Base-by-base conservation (phyloP, 2,329 filamentous ascomycete species). In the Nemania sp. region DNA sequence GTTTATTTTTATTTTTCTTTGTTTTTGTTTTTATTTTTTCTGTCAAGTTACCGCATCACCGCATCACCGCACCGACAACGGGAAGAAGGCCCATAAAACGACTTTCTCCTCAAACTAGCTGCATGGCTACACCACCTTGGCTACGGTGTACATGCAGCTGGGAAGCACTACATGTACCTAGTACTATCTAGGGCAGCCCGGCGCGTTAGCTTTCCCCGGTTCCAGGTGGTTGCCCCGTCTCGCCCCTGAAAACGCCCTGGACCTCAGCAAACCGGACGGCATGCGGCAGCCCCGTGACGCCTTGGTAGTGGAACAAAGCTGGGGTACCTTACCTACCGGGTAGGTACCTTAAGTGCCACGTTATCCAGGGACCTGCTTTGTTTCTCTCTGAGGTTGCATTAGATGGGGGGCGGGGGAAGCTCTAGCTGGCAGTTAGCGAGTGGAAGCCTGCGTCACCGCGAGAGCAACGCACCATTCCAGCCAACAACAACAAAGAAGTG, bases 161-260 rank as follows among this genome's bases (percentile, higher is more conserved):
- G n/a, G n/a, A n/a, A n/a, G n/a, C n/a, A n/a, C n/a, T n/a, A n/a
- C n/a, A 13, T 35, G 34, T 39, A 39, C 10, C 35, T 13, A 29
- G 35, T 15, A 43, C 40, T 43, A 43, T 10, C 15, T 4, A 2
- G 35, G 40, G 25, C 43, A 35, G 47, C 52, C 39, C 47, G 45
- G 42, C n/a, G 32, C 39, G 53, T 43, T 45, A 46, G 48, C 46
- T 51, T 20, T 52, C 51, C 35, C 52, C 35, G 37, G 59, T 29
- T 45, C 55, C 34, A 59, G 17, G 17, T 48, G 21, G 46, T 32
- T 51, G 50, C 51, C 46, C 47, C 42, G 51, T 59, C 17, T 50
- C 18, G 48, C 59, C 50, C 59, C 54, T 62, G 46, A 47, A n/a
- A n/a, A 58, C 49, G 52, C 56, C 47, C 46, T 55, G 35, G 21